Evolutionary conservation across 805 yeast species (phyloP).

Genomic region (Hanseniaspora valbyensis): DNA sequence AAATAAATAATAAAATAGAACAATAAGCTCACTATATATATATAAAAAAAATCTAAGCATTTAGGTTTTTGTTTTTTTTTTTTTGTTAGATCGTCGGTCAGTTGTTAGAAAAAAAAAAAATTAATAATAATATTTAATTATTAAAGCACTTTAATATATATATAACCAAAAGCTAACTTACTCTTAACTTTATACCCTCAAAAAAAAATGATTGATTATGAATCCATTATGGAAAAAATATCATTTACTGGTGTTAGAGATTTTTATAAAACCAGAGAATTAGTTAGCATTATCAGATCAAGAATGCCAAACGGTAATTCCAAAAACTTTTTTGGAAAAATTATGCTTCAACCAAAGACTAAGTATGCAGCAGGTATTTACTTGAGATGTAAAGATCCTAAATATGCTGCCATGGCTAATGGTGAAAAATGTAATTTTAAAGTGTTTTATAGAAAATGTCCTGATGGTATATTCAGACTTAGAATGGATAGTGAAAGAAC

Average conservation of each 20-base stretch:
- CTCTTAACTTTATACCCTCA: too few relatives aligned
- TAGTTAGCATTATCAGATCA: slow-evolving; percentile 6
- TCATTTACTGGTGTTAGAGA: slow-evolving; percentile 8
- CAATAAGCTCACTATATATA: too few relatives aligned
- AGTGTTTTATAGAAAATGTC: not conserved
- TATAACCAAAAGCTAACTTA: too few relatives aligned
- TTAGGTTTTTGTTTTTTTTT: too few relatives aligned
- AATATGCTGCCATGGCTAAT: not conserved
- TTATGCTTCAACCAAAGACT: slow-evolving; percentile 7
- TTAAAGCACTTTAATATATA: too few relatives aligned
- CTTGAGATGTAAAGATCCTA: slow-evolving; percentile 7
- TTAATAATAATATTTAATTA: too few relatives aligned
- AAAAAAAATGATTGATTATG: slow-evolving; percentile 10
- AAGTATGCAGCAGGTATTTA: slow-evolving; percentile 8
- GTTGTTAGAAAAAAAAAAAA: too few relatives aligned
- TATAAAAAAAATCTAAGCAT: too few relatives aligned
- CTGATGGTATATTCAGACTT: slow-evolving; percentile 4
- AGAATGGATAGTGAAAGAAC: slow-evolving; percentile 6
- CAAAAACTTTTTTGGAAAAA: slow-evolving; percentile 12
- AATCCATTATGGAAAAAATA: not conserved
- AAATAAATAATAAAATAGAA: too few relatives aligned
- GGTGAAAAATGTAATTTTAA: slow-evolving; percentile 1
- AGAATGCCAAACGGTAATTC: not conserved
- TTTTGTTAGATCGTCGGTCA: too few relatives aligned
- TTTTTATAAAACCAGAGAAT: slow-evolving; percentile 8